A percentile compares a stretch with the other conserved stretches of the same genome.
phyloP scores from a whole-genome alignment of 2,329 filamentous ascomycete species.

The Penicillium sp. region DNA sequence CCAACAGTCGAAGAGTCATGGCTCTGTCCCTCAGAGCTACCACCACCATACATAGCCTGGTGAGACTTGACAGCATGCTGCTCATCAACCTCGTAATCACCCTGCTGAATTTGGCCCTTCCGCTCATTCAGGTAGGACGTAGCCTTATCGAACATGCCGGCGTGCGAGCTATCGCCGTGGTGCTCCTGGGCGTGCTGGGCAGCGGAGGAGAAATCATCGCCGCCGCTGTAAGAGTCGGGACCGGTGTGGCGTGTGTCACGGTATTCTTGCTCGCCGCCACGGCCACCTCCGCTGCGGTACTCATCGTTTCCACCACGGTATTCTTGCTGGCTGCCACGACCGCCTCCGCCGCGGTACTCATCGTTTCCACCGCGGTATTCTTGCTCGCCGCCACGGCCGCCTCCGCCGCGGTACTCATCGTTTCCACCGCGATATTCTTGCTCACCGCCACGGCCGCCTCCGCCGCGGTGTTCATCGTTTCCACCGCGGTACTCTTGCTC shows the following conservation, averaged over 20 bases:
- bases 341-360: conserved; percentile 3
- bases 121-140: conserved; percentile 53
- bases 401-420: conserved; percentile 3
- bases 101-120: conserved; percentile 52
- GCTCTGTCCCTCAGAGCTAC: conserved; percentile 31
- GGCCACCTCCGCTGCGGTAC: not conserved
- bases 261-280: not conserved
- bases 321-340: not conserved
- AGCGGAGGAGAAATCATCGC: conserved; percentile 57
- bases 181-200: conserved; percentile 57
- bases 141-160: conserved; percentile 58
- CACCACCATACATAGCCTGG: conserved; percentile 68
- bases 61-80: conserved; percentile 71
- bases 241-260: conserved; percentile 27
- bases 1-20: conserved; percentile 49
- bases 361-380: conserved; percentile 22
- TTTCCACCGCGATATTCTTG: conserved; percentile 23
- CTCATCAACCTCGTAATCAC: conserved; percentile 60
- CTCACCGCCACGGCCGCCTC: not conserved
- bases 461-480: not conserved
- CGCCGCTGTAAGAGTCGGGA: conserved; percentile 17
- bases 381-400: conserved; percentile 22
- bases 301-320: not conserved
- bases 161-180: conserved; percentile 49
- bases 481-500: not conserved